Percentiles rank a stretch among this genome's conserved stretches.
These are phyloP conservation scores for Barnettozyma californica DNA, from an alignment of 805 yeast species.

Conservation along the genomic window DNA sequence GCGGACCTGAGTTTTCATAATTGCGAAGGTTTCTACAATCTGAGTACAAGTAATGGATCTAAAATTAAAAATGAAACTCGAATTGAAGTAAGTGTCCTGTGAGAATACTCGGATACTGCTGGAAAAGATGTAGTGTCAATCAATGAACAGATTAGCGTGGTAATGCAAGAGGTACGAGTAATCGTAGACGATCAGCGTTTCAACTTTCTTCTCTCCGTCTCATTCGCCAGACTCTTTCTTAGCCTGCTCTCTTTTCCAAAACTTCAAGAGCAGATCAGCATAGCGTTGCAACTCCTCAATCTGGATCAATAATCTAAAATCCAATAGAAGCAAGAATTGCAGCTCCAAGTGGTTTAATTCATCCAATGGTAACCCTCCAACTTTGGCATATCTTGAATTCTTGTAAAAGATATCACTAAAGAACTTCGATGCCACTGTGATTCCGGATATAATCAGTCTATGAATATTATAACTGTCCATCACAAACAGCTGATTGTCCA, in stretches of 20 bases:
- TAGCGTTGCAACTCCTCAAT: slow-evolving; percentile 88
- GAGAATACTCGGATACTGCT: neutral
- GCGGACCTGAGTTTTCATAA: too few relatives aligned
- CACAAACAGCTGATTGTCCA: slow-evolving; percentile 65
- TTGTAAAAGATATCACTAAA: slow-evolving; percentile 93
- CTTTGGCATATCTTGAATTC: slow-evolving; percentile 89
- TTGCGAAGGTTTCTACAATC: neutral
- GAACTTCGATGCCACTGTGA: slow-evolving; percentile 92
- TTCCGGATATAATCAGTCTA: slow-evolving; percentile 87
- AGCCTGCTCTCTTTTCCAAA: slow-evolving; percentile 64
- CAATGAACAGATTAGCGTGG: too few relatives aligned
- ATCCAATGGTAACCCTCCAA: slow-evolving; percentile 90
- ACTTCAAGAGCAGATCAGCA: slow-evolving; percentile 78
- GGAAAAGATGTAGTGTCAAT: neutral
- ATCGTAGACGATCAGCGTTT: too few relatives aligned
- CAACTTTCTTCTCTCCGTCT: neutral
- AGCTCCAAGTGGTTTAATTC: slow-evolving; percentile 90
- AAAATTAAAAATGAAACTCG: neutral
- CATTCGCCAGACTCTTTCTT: slow-evolving; percentile 9
- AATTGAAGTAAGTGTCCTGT: neutral
- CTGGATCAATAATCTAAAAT: slow-evolving; percentile 81
- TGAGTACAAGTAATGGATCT: neutral
- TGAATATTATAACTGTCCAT: slow-evolving; percentile 97
- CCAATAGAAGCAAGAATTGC: slow-evolving; percentile 78
- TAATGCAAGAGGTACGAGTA: too few relatives aligned